Percentiles rank a stretch among this genome's conserved stretches.
These are phyloP conservation scores for Microascus cirrosus DNA, from an alignment of 2,329 filamentous ascomycete genomes.

Conservation along the genomic window DNA sequence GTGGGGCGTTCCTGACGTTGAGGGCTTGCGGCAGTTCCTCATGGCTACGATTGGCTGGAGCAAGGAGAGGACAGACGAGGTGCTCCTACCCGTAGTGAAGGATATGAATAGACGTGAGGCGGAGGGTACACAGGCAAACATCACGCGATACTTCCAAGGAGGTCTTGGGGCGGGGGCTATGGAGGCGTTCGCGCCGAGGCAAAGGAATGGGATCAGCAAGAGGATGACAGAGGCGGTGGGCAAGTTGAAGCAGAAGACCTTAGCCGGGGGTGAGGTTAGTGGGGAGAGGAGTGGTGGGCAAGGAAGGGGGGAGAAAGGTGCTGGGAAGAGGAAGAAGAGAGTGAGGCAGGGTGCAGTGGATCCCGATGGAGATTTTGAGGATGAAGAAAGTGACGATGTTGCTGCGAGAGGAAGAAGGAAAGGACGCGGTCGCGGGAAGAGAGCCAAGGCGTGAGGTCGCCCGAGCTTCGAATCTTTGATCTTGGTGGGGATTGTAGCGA, in stretches of 20 bases:
- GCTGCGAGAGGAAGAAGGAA: neutral
- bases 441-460: neutral
- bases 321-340: neutral
- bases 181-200: constrained; percentile 60
- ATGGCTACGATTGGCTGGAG: constrained; percentile 92
- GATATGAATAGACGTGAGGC: constrained; percentile 85
- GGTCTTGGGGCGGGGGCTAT: constrained; percentile 55
- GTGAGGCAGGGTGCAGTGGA: neutral
- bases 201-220: constrained; percentile 52
- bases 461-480: neutral
- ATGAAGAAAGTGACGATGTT: neutral
- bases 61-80: constrained; percentile 85
- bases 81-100: constrained; percentile 85
- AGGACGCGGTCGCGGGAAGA: neutral
- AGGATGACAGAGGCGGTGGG: constrained; percentile 67
- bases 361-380: neutral
- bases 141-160: constrained; percentile 84
- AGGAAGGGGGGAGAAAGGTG: neutral
- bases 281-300: neutral
- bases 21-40: constrained; percentile 71
- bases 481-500: neutral
- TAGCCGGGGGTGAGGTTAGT: neutral
- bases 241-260: constrained; percentile 36
- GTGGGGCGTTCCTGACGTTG: constrained; percentile 92
- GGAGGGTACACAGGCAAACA: constrained; percentile 92